These are phyloP conservation scores for Thermomyces lanuginosus DNA, from an alignment of 2,329 filamentous ascomycete species.

Conservation along the genomic window DNA sequence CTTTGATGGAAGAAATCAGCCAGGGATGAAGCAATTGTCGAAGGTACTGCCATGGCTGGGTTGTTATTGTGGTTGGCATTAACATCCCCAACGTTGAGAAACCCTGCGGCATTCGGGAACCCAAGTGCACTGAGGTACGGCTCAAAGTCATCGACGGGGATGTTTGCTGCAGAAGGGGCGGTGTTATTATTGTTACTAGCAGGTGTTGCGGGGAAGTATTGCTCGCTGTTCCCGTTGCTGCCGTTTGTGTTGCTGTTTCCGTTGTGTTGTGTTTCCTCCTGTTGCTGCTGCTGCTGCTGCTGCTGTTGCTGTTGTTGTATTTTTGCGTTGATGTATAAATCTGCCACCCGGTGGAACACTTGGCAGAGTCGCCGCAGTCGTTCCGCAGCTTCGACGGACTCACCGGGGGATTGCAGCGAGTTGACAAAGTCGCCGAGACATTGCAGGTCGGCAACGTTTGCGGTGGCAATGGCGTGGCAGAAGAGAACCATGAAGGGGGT, in stretches of 20 bases:
- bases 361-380: constrained; percentile 42
- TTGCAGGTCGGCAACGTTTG: constrained; percentile 32
- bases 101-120: constrained; percentile 7
- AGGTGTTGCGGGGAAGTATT: constrained; percentile 1
- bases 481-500: constrained; percentile 28
- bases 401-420: constrained; percentile 34
- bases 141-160: constrained; percentile 6
- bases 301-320: constrained; percentile 1
- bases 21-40: too few relatives aligned
- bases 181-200: constrained; percentile 1
- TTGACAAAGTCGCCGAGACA: constrained; percentile 37
- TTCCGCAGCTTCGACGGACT: constrained; percentile 37
- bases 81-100: constrained; percentile 5
- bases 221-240: not conserved
- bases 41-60: constrained; percentile 1
- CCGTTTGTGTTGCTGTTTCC: constrained; percentile 2
- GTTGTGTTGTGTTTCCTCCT: not conserved
- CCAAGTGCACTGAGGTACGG: constrained; percentile 8
- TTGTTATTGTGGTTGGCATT: constrained; percentile 3
- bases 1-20: constrained; percentile 1
- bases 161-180: not conserved
- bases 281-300: constrained; percentile 4
- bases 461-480: constrained; percentile 31
- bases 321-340: constrained; percentile 8
- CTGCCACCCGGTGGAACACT: constrained; percentile 11